Evolutionary conservation across 2,329 filamentous ascomycete species (phyloP).

Genomic region (Pseudohalonectria lignicola): DNA sequence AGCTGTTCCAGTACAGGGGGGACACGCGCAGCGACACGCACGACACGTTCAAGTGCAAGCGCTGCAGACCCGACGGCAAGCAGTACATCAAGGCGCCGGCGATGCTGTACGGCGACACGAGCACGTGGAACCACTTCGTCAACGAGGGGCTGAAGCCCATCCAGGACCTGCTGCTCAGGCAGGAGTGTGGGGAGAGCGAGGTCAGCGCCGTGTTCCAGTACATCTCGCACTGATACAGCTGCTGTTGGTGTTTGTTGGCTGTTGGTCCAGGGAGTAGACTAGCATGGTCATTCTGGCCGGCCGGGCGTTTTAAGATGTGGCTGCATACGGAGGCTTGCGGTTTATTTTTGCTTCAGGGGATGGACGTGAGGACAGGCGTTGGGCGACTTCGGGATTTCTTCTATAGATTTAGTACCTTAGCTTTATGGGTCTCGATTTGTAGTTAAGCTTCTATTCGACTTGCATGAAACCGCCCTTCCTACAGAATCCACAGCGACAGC

Average conservation of each 20-base stretch:
- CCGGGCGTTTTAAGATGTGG: too few relatives aligned
- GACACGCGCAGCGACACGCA: slow-evolving; percentile 88
- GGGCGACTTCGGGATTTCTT: too few relatives aligned
- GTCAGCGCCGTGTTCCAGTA: slow-evolving; percentile 98
- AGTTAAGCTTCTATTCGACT: too few relatives aligned
- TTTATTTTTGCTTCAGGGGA: too few relatives aligned
- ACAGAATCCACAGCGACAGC: too few relatives aligned
- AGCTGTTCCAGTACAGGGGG: slow-evolving; percentile 85
- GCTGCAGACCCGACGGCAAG: slow-evolving; percentile 77
- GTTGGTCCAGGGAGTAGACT: too few relatives aligned
- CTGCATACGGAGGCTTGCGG: too few relatives aligned
- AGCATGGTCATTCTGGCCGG: too few relatives aligned
- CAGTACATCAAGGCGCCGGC: slow-evolving; percentile 86
- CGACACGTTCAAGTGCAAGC: slow-evolving; percentile 97
- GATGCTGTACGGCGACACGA: slow-evolving; percentile 95
- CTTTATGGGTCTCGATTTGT: too few relatives aligned
- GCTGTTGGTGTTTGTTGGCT: background rate
- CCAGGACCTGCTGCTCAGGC: slow-evolving; percentile 80
- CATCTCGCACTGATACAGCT: slow-evolving; percentile 73
- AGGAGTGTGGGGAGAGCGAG: slow-evolving; percentile 67
- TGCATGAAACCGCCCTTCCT: too few relatives aligned
- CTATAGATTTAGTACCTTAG: too few relatives aligned
- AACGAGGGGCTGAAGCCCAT: slow-evolving; percentile 73
- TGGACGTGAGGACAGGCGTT: too few relatives aligned
- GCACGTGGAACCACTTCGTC: slow-evolving; percentile 97